Percentiles rank a stretch among this genome's conserved stretches.
These are phyloP conservation scores for Colletotrichum gloeosporioides DNA, from an alignment of 2,329 filamentous ascomycete genomes.

Conservation along the genomic window DNA sequence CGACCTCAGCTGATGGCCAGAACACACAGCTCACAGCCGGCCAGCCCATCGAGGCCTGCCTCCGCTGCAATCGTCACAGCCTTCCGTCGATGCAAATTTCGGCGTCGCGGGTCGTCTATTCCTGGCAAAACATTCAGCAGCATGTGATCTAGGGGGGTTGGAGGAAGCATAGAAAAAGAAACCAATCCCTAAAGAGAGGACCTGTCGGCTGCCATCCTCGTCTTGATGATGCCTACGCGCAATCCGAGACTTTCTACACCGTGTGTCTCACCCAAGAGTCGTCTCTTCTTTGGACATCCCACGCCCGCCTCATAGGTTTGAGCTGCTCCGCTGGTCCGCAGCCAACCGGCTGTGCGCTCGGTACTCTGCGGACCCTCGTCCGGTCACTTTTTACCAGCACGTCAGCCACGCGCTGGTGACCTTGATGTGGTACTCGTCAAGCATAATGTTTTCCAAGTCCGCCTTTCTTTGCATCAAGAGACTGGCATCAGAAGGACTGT, in stretches of 20 bases:
- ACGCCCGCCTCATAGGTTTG: neutral
- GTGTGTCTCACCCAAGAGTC: neutral
- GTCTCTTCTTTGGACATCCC: neutral
- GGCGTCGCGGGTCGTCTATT: neutral
- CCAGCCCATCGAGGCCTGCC: neutral
- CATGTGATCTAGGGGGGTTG: neutral
- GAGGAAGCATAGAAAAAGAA: neutral
- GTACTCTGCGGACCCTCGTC: neutral
- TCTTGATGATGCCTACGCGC: neutral
- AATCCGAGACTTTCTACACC: neutral
- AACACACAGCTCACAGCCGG: neutral
- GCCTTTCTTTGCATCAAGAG: neutral
- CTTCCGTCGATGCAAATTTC: neutral
- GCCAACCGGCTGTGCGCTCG: neutral
- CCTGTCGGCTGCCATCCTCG: neutral
- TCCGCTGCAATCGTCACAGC: neutral
- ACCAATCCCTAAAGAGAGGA: neutral
- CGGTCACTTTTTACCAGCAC: neutral
- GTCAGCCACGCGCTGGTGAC: neutral
- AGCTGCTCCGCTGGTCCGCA: neutral
- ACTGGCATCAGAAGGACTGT: neutral
- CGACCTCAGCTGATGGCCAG: neutral
- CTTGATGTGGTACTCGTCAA: neutral
- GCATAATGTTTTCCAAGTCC: slow-evolving; percentile 2
- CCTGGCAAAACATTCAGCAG: neutral